These are phyloP conservation scores for Camelina sativa DNA, from an alignment of 345 rosid species.

Conservation along the genomic window DNA sequence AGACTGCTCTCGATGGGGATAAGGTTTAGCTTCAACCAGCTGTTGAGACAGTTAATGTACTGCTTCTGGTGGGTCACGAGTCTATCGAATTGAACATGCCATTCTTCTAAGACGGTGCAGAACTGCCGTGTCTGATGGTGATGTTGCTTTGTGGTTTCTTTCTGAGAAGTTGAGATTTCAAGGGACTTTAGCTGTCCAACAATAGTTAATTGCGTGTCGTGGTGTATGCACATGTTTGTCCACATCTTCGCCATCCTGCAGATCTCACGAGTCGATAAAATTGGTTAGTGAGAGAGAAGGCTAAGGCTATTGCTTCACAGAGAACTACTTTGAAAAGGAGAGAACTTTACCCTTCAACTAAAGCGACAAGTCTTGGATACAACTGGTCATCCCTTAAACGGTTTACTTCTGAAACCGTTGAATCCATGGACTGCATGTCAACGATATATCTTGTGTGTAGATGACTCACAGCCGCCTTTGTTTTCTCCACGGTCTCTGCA, in stretches of 20 bases:
- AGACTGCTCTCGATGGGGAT: conserved; percentile 77
- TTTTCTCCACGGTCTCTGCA: conserved; percentile 86
- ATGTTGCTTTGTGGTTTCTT: conserved; percentile 84
- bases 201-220: conserved; percentile 67
- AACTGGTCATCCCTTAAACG: conserved; percentile 83
- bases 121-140: conserved; percentile 75
- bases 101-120: conserved; percentile 58
- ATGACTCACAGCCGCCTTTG: conserved; percentile 92
- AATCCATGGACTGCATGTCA: conserved; percentile 99
- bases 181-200: conserved; percentile 70
- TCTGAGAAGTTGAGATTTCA: conserved; percentile 58
- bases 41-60: conserved; percentile 67
- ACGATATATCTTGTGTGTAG: conserved; percentile 91
- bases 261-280: not conserved
- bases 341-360: conserved; percentile 76
- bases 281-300: not conserved
- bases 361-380: conserved; percentile 77
- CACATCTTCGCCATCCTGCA: conserved; percentile 94
- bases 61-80: conserved; percentile 77
- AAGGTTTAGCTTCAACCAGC: conserved; percentile 76
- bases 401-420: conserved; percentile 88
- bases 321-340: conserved; percentile 14
- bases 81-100: conserved; percentile 76
- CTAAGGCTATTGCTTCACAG: not conserved
- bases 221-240: conserved; percentile 72